Evolutionary conservation across 23 red algal species (phyloP), one percentile per base, ranked within the genome.

Genomic region (Gracilaria caudata): DNA sequence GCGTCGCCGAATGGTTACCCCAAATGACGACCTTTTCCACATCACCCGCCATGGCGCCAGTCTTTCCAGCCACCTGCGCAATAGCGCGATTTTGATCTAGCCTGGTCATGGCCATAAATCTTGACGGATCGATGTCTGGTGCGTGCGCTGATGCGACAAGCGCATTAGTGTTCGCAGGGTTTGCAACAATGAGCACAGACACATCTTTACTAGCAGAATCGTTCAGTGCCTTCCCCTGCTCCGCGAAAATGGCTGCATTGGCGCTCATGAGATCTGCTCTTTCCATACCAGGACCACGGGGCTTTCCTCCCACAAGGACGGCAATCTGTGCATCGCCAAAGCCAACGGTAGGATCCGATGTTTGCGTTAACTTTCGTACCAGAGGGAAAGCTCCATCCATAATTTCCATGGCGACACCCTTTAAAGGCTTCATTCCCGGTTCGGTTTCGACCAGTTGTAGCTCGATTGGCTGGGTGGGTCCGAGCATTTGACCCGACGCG

Each of bases 261-360:
- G 97, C 84, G 21, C 85, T 84, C 79, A 99, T 90, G 26, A 99
- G 78, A 60, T 99, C 97, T 19, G 76, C 51, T 38, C 97, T 79
- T 81, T 99, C 97, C 97, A 99, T 99, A 17, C 97, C 97, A 58
- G 90, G 93, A 24, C 90, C 90, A 63, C 97, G 97, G 19, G 97
- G 97, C 12, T 79, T 78, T 11, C 93, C 97, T 21, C 97, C 97
- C 35, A 99, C 94, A 24, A 99, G 82, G 21, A 99, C 68, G 25
- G 91, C 91, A 33, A 94, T 61, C 53, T 89, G 53, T 46, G 89
- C 97, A 35, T 95, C 97, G 43, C 85, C 97, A 79, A 99, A 99
- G 17, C 89, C 97, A 19, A 77, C 90, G 4, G 72, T 68, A 21
- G 94, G 76, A 73, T 99, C 92, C 1, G 93, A 82, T 17, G 97